Percentiles rank a stretch among this genome's conserved stretches.
These are phyloP conservation scores for Penicillium cataractarum DNA, from an alignment of 495 filamentous ascomycete genomes.

Conservation along the genomic window DNA sequence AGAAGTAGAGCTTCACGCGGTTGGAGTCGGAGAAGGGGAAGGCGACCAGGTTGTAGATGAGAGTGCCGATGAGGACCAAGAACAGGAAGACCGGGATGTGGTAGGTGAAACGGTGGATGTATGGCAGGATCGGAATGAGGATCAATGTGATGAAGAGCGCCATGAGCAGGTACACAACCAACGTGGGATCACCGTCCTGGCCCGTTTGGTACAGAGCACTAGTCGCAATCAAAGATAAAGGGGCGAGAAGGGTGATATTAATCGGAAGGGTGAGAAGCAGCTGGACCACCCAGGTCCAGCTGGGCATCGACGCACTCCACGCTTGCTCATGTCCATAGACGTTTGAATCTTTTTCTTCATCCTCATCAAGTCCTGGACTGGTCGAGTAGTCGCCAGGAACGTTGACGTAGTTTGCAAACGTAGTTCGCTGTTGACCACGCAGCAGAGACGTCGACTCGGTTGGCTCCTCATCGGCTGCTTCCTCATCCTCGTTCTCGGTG, in stretches of 20 bases:
- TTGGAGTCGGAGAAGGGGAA: constrained; percentile 84
- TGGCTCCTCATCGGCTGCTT: constrained; percentile 56
- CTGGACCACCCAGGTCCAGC: constrained; percentile 85
- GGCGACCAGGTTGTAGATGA: constrained; percentile 84
- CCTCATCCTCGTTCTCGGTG: constrained; percentile 42
- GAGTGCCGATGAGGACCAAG: constrained; percentile 70
- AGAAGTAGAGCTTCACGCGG: constrained; percentile 85
- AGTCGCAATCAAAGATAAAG: constrained; percentile 73
- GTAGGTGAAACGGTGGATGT: constrained; percentile 82
- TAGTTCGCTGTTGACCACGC: constrained; percentile 60
- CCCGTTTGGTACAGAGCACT: constrained; percentile 78
- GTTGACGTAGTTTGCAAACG: constrained; percentile 72
- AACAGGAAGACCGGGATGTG: constrained; percentile 80
- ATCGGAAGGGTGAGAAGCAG: constrained; percentile 81
- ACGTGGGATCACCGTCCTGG: constrained; percentile 68
- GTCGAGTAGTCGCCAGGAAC: constrained; percentile 37
- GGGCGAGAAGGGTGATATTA: constrained; percentile 70
- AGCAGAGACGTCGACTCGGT: constrained; percentile 84
- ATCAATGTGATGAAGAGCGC: constrained; percentile 69
- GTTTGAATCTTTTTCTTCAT: constrained; percentile 41
- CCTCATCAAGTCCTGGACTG: constrained; percentile 36
- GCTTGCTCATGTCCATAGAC: constrained; percentile 80
- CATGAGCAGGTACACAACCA: constrained; percentile 71
- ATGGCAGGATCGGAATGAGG: constrained; percentile 78
- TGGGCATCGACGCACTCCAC: constrained; percentile 79